These are phyloP conservation scores for Moricandia moricandioides DNA, from an alignment of 345 rosid genomes.

Conservation along the genomic window DNA sequence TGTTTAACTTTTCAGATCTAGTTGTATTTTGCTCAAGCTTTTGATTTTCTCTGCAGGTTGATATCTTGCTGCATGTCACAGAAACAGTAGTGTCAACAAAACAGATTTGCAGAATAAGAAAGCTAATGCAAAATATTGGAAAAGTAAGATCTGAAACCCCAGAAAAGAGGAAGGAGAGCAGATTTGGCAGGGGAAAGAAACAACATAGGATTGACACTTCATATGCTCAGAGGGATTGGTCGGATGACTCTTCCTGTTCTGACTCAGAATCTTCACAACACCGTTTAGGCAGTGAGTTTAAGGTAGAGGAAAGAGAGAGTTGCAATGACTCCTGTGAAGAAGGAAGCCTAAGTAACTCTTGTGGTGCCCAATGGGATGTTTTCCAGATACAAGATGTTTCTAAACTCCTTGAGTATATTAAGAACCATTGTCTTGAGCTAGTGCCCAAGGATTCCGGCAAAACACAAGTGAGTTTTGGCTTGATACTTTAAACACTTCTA, in stretches of 20 bases:
- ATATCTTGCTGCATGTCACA: conserved; percentile 74
- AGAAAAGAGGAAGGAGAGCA: conserved; percentile 8
- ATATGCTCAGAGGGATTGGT: conserved; percentile 37
- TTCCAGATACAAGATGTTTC: conserved; percentile 87
- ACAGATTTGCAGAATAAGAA: conserved; percentile 74
- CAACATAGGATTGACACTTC: conserved; percentile 40
- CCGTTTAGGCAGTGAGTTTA: conserved; percentile 13
- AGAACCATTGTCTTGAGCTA: conserved; percentile 63
- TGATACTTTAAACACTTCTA: background rate
- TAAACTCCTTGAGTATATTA: conserved; percentile 70
- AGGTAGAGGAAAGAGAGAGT: conserved; percentile 36
- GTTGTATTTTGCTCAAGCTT: conserved; percentile 4
- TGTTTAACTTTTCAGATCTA: background rate
- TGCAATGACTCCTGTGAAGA: conserved; percentile 27
- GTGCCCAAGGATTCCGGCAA: conserved; percentile 33
- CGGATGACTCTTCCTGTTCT: conserved; percentile 48
- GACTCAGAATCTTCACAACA: conserved; percentile 43
- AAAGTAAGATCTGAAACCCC: conserved; percentile 3
- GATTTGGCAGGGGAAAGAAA: conserved; percentile 4
- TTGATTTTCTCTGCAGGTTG: conserved; percentile 57
- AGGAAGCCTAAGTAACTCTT: conserved; percentile 42
- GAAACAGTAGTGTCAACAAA: conserved; percentile 67
- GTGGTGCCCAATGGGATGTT: conserved; percentile 92
- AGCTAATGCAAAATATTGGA: conserved; percentile 49
- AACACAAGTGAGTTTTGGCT: conserved; percentile 52